Conservation (phyloP, 345 rosid species). For the Pugionium cornutum region DNA sequence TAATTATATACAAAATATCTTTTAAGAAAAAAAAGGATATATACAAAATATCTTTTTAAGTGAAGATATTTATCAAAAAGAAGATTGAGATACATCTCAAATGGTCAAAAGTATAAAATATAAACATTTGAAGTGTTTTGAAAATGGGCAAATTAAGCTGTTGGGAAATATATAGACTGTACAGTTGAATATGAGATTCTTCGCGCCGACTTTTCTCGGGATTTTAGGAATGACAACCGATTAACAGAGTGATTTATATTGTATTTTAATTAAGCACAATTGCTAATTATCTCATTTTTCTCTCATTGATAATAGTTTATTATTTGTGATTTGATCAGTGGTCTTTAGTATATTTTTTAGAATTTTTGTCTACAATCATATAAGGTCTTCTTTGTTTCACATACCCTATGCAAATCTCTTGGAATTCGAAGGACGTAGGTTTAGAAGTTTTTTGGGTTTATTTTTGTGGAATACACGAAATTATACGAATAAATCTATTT, state of each 20-base stretch:
- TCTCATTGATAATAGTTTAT: neutral
- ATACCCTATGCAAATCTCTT: conserved; percentile 38
- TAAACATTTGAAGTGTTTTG: conserved; percentile 32
- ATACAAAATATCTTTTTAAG: neutral
- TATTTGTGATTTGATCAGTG: neutral
- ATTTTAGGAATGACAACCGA: conserved; percentile 42
- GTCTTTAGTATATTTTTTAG: neutral
- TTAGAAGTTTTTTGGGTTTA: conserved; percentile 1
- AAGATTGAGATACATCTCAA: neutral
- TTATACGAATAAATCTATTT: no score
- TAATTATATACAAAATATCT: neutral
- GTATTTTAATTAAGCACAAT: conserved; percentile 31
- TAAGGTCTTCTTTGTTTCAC: conserved; percentile 31
- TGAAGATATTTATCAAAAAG: neutral
- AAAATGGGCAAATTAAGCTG: conserved; percentile 24
- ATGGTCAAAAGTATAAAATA: conserved; percentile 20
- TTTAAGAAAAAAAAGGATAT: neutral
- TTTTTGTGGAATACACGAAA: no score
- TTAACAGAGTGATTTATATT: conserved; percentile 32
- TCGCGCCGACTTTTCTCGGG: conserved; percentile 43
- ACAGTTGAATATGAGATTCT: conserved; percentile 29
- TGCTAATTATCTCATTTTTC: conserved; percentile 29
- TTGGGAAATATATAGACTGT: conserved; percentile 31
- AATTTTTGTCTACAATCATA: neutral
- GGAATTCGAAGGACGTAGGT: conserved; percentile 22